phyloP scores from a whole-genome alignment of 2,329 filamentous ascomycete species.

The Aspergillus phoenicis region DNA sequence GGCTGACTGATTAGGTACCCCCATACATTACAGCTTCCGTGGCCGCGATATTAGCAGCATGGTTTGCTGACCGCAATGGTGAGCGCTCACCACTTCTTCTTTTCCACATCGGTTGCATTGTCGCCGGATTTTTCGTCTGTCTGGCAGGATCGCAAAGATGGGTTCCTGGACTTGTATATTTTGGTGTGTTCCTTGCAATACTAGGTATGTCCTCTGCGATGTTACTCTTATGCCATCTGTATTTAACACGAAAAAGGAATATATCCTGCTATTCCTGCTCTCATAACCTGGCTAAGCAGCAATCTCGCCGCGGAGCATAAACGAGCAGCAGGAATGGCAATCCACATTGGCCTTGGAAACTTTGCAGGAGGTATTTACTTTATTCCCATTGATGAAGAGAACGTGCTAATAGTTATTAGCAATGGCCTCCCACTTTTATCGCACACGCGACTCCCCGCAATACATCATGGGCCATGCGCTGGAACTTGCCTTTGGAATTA shows the following conservation, averaged over 20 bases:
- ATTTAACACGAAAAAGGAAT: conserved; percentile 35
- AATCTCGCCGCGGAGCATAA: conserved; percentile 61
- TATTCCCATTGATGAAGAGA: background rate
- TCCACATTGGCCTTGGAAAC: conserved; percentile 66
- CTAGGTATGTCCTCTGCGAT: conserved; percentile 37
- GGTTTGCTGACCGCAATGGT: conserved; percentile 59
- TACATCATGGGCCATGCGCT: conserved; percentile 56
- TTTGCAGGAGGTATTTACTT: conserved; percentile 36
- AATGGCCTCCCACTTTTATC: conserved; percentile 74
- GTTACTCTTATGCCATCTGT: no score
- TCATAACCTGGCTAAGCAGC: conserved; percentile 60
- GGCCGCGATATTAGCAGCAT: conserved; percentile 51
- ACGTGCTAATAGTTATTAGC: conserved; percentile 40
- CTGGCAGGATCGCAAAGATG: conserved; percentile 30
- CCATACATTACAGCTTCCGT: conserved; percentile 42
- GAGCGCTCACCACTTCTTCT: conserved; percentile 60
- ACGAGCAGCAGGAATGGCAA: conserved; percentile 64
- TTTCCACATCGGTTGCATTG: conserved; percentile 55
- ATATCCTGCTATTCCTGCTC: conserved; percentile 50
- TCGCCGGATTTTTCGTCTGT: conserved; percentile 60
- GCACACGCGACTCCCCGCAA: conserved; percentile 51
- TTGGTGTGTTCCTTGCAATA: conserved; percentile 52
- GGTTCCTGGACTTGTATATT: conserved; percentile 49
- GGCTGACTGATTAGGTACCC: background rate
- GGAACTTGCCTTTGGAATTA: conserved; percentile 53